Evolutionary conservation across 148 eudicot genomes (phyloP).

Genomic region (Spergularia marina): DNA sequence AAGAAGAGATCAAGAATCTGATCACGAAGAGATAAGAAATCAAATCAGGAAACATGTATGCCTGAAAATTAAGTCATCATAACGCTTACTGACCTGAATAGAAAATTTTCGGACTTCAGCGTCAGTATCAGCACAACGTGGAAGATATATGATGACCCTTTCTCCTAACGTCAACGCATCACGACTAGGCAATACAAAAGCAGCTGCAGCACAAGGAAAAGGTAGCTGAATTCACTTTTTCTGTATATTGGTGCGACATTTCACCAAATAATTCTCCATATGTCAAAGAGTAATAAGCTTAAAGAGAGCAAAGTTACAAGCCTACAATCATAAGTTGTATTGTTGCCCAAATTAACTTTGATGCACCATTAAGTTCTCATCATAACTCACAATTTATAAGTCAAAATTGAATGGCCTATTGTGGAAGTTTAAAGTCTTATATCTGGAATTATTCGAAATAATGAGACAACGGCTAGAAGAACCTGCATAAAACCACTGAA

Average conservation of each 20-base stretch:
- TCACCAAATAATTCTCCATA: background rate
- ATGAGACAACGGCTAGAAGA: background rate
- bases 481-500: background rate
- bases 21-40: conserved; percentile 10
- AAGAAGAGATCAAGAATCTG: conserved; percentile 91
- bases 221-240: background rate
- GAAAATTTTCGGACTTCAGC: conserved; percentile 86
- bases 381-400: background rate
- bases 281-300: background rate
- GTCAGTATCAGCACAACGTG: conserved; percentile 90
- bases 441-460: background rate
- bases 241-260: background rate
- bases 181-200: conserved; percentile 89
- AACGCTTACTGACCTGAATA: conserved; percentile 59
- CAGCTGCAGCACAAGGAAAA: conserved; percentile 51
- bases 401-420: background rate
- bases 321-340: background rate
- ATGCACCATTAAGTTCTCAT: background rate
- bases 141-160: conserved; percentile 83
- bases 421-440: background rate
- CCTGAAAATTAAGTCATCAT: conserved; percentile 1
- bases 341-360: background rate
- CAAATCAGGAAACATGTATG: conserved; percentile 7
- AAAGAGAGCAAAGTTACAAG: background rate
- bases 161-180: conserved; percentile 91